phyloP scores from a whole-genome alignment of 2,329 filamentous ascomycete genomes.

The Fusarium luffae region DNA sequence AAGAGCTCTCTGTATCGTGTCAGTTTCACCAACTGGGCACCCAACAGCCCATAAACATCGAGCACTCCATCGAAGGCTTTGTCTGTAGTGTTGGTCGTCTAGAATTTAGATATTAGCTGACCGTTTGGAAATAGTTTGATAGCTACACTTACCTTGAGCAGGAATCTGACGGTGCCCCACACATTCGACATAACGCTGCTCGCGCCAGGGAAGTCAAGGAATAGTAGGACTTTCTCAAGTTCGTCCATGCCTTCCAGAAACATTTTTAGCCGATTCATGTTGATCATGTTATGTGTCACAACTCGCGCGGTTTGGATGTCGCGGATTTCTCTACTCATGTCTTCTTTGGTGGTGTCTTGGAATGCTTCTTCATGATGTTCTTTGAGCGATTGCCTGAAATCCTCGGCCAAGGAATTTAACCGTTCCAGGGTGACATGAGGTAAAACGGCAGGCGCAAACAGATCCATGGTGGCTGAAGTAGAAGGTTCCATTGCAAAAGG shows the following conservation, averaged over 20 bases:
- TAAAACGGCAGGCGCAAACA: background rate
- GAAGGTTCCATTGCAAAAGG: background rate
- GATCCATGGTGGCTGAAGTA: too few relatives aligned
- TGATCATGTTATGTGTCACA: background rate
- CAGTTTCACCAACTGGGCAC: background rate
- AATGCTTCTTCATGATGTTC: constrained; percentile 1
- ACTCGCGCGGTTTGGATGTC: background rate
- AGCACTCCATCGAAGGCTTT: constrained; percentile 9
- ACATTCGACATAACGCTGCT: background rate
- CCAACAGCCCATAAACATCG: background rate
- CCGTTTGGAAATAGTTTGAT: too few relatives aligned
- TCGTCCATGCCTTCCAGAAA: background rate
- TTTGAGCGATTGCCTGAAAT: background rate
- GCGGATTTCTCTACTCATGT: background rate
- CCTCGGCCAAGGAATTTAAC: background rate
- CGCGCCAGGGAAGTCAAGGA: background rate
- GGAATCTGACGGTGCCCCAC: background rate
- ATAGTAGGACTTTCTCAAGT: background rate
- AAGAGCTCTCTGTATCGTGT: background rate
- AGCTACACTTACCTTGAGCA: background rate
- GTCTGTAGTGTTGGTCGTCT: background rate
- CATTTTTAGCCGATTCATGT: constrained; percentile 14
- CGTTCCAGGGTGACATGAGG: background rate
- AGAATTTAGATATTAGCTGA: too few relatives aligned
- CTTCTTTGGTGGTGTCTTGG: background rate